phyloP scores from a whole-genome alignment of 2,329 filamentous ascomycete genomes.

The Polytolypa hystricis region DNA sequence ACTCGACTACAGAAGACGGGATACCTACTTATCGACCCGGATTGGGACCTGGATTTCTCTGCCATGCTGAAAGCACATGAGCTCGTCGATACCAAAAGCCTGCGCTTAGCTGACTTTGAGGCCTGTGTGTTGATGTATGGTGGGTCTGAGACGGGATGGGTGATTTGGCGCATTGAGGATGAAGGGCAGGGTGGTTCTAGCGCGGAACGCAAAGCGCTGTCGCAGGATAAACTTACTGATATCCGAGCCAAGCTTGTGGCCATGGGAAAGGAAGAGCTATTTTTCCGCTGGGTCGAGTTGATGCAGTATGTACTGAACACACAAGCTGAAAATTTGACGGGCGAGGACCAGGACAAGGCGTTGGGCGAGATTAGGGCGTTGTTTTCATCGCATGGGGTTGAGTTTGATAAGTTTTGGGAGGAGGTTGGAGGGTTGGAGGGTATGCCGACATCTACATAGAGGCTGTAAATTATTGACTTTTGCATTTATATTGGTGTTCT shows the following conservation, averaged over 20 bases:
- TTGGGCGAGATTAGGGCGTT: conserved; percentile 64
- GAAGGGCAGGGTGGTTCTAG: conserved; percentile 38
- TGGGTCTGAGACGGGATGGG: conserved; percentile 58
- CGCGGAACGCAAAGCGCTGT: conserved; percentile 23
- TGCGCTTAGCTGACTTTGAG: conserved; percentile 55
- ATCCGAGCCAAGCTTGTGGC: conserved; percentile 66
- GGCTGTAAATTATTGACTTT: too few relatives aligned
- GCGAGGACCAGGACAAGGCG: conserved; percentile 59
- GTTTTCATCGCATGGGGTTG: conserved; percentile 63
- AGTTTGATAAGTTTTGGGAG: conserved; percentile 72
- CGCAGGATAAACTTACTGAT: conserved; percentile 65
- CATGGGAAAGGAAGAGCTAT: conserved; percentile 76
- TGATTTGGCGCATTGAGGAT: conserved; percentile 51
- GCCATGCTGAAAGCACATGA: conserved; percentile 64
- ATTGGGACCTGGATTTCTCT: conserved; percentile 81
- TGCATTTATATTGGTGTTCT: too few relatives aligned
- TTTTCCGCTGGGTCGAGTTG: conserved; percentile 87
- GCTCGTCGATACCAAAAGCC: conserved; percentile 47
- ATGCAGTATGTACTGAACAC: conserved; percentile 81
- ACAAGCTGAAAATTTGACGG: conserved; percentile 65
- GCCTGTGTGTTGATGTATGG: conserved; percentile 56
- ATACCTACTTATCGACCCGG: conserved; percentile 70
- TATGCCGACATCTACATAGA: conserved; percentile 22
- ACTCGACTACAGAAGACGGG: conserved; percentile 68
- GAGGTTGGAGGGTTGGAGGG: conserved; percentile 54